Evolutionary conservation across 768 basidiomycete genomes (phyloP), one percentile per base, ranked within the genome.

Genomic region (Chiua virens): DNA sequence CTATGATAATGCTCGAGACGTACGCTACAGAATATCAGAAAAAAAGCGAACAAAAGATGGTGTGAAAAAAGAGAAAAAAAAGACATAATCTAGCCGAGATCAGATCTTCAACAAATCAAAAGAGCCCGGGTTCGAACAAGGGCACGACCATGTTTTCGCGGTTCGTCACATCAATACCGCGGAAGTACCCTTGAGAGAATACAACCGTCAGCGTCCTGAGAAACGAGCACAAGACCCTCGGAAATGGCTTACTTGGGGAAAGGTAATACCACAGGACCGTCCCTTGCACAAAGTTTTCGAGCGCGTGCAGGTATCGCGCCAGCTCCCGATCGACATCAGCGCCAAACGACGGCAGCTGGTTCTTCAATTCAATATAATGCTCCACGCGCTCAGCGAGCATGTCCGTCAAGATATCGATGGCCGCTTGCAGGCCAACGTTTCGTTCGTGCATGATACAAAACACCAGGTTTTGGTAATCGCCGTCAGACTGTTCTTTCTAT

Each of bases 241-340:
- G 14, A 28, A 49, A 25, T 3, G 8, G 21, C 72, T 59, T 54
- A 73, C 71, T 67, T 27, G 72, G 72, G 51, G 71, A 72, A 15
- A 72, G 62, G 39, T 73, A 73, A 52, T 73, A 73, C 71, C 71
- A 73, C 47, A 73, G 34, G 15, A 73, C 70, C 10, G 71, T 73
- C 17, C 71, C 71, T 44, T 73, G 71, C 1, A 67, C 66, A 39
- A 73, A 73, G 52, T 72, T 71, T 47, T 73, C 71, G 14, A 73
- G 52, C 5, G 72, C 72, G 34, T 56, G 49, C 52, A 69, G 45
- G 52, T 73, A 73, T n/a, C 60, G 56, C 10, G 49, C 61, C 18
- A 73, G 57, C 20, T 72, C 71, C n/a, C 50, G 52, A 46, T 73
- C 72, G 22, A 68, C 69, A 0, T 70, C 64, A 13, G 58, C 35